These are phyloP conservation scores for Suillus placidus DNA, from an alignment of 768 basidiomycete species.

Conservation along the genomic window DNA sequence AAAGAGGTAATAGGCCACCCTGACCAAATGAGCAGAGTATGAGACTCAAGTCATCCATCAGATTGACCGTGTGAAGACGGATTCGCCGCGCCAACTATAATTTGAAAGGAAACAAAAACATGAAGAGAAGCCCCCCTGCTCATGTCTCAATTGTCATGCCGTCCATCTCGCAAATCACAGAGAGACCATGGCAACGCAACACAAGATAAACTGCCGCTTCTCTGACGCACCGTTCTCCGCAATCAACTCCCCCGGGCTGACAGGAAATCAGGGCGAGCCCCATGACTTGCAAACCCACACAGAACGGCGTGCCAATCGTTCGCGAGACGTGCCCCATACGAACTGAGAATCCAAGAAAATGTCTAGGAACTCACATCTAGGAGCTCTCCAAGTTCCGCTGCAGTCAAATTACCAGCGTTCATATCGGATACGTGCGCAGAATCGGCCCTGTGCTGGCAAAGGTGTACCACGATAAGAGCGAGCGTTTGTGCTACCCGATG, in stretches of 20 bases:
- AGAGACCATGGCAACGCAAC: constrained; percentile 1
- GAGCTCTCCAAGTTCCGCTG: constrained; percentile 34
- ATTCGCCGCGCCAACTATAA: neutral
- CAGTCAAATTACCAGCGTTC: constrained; percentile 25
- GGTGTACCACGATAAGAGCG: constrained; percentile 25
- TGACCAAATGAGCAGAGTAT: constrained; percentile 2
- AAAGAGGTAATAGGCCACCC: constrained; percentile 1
- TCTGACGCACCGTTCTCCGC: neutral
- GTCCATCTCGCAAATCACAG: neutral
- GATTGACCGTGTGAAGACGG: constrained; percentile 1
- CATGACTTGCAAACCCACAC: neutral
- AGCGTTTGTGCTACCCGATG: constrained; percentile 23
- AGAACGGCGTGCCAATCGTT: neutral
- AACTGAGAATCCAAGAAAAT: neutral
- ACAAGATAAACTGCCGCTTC: neutral
- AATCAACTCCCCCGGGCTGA: neutral
- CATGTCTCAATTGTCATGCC: constrained; percentile 4
- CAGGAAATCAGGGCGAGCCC: neutral
- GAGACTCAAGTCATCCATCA: neutral
- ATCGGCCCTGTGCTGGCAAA: constrained; percentile 28
- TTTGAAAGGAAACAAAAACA: neutral
- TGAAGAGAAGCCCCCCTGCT: neutral
- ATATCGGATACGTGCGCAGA: constrained; percentile 8
- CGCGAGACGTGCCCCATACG: neutral
- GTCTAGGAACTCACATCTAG: constrained; percentile 33